Evolutionary conservation across 441 rosid species (phyloP), one percentile per base, ranked within the genome.

Genomic region (Croton laevigatus): DNA sequence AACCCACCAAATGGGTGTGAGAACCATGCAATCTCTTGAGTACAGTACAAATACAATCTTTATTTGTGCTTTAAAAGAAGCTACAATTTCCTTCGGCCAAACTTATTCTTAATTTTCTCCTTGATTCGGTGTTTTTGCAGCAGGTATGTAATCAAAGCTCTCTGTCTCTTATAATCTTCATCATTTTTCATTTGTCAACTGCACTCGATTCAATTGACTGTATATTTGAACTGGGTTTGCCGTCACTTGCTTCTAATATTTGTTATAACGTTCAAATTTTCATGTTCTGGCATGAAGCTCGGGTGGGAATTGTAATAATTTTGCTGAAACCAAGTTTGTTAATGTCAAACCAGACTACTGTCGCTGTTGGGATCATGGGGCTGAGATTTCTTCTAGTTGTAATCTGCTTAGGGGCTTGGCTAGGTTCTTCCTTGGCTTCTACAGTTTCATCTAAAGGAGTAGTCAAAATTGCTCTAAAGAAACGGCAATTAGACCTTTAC

Each of bases 381-480:
- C 59, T 69, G 65, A 80, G 76, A 68, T 57, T 80, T 73, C 58
- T 85, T 60, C 32, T 79, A 44, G 65, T 73, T 65, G 75, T 81
- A 51, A 55, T 80, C 62, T 76, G 46, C 63, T n/a, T 74, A 59
- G 76, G 79, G 65, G 76, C 70, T 71, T 84, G 76, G 65, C 71
- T 72, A 38, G 71, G 72, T 78, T 72, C 65, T 54, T 77, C 69
- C 65, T 75, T 71, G 34, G 61, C 19, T 57, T 60, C 59, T 32
- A 23, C 48, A n/a, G 42, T 66, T 45, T 74, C 84, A 38, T 36
- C 82, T 1, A 72, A 77, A 54, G 84, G 83, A 37, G 49, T 85
- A 54, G 71, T 80, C 46, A 85, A 86, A 62, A 77, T 88, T 66
- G 68, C 79, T 63, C 73, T 88, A 40, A 85, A 73, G 81, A 86